Percentiles rank a stretch among this genome's conserved stretches.
phyloP scores from a whole-genome alignment of 805 yeast species.

The Barnettozyma vustinii region DNA sequence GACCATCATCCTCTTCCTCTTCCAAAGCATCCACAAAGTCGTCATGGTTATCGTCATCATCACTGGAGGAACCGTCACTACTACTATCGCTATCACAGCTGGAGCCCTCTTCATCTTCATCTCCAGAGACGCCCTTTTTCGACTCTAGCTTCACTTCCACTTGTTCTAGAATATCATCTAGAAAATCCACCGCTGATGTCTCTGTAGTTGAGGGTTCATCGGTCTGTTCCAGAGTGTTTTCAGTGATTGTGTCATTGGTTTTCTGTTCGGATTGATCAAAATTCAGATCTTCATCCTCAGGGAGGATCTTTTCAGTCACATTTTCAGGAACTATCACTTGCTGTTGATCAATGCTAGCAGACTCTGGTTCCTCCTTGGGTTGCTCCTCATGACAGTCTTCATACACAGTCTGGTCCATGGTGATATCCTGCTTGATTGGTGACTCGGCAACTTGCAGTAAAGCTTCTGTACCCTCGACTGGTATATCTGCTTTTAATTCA shows the following conservation, averaged over 20 bases:
- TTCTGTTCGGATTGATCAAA: too few relatives aligned
- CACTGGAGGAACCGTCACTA: background rate
- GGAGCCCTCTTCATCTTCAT: slow-evolving; percentile 12
- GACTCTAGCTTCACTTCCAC: background rate
- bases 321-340: background rate
- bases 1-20: slow-evolving; percentile 14
- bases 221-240: background rate
- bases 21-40: slow-evolving; percentile 13
- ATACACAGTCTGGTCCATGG: background rate
- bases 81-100: slow-evolving; percentile 5
- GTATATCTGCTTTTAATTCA: background rate
- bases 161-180: slow-evolving; percentile 6
- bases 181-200: background rate
- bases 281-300: background rate
- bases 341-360: background rate
- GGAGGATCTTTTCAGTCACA: background rate
- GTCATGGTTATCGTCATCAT: slow-evolving; percentile 3
- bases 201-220: background rate
- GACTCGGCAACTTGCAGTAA: background rate
- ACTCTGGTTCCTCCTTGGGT: background rate
- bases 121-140: slow-evolving; percentile 10
- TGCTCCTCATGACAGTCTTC: background rate
- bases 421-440: background rate
- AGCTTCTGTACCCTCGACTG: background rate
- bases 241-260: background rate